These are phyloP conservation scores for Mycena vulgaris DNA, from an alignment of 768 basidiomycete genomes.

Conservation along the genomic window DNA sequence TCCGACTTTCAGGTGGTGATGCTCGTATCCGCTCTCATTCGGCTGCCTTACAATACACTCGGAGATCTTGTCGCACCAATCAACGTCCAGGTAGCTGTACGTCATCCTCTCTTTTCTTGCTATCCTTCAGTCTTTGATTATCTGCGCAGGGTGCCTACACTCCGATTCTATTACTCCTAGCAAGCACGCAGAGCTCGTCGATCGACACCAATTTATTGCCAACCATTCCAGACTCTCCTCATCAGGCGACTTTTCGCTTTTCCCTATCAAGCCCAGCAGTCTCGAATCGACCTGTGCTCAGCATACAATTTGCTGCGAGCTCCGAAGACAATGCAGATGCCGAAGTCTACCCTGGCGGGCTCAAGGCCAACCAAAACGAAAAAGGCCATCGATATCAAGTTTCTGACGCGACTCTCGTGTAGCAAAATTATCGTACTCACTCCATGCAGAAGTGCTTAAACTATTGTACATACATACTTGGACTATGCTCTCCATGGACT, in stretches of 20 bases:
- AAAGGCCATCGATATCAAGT: conserved; percentile 3
- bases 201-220: conserved; percentile 27
- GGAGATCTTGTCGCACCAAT: conserved; percentile 16
- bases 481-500: no score
- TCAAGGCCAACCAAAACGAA: not conserved
- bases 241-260: not conserved
- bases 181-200: conserved; percentile 21
- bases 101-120: not conserved
- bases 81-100: conserved; percentile 20
- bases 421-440: not conserved
- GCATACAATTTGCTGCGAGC: not conserved
- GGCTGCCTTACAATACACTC: conserved; percentile 3
- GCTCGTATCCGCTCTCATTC: not conserved
- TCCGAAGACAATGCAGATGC: not conserved
- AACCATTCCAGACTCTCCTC: conserved; percentile 1
- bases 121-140: not conserved
- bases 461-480: no score
- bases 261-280: not conserved
- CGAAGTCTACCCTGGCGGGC: not conserved
- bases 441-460: no score
- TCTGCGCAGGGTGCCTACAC: conserved; percentile 29
- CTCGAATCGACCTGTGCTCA: not conserved
- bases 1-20: not conserved
- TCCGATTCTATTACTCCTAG: conserved; percentile 27
- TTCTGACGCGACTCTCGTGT: conserved; percentile 13